Evolutionary conservation across 441 rosid genomes (phyloP).

Genomic region (Hypseocharis bilobata): DNA sequence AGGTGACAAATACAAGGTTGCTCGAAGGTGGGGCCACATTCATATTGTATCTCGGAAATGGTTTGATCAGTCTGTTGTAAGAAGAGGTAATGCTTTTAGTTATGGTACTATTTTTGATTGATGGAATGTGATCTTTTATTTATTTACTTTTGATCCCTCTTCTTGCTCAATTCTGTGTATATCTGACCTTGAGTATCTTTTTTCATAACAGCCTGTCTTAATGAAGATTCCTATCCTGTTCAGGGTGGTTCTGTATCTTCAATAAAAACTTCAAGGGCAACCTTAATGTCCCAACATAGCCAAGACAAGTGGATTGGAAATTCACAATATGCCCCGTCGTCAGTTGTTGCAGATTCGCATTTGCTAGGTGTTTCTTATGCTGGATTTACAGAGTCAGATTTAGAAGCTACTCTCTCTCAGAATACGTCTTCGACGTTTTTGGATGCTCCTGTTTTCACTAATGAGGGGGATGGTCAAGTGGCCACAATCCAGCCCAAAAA

Average conservation of each 20-base stretch:
- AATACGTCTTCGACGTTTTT: slow-evolving; percentile 44
- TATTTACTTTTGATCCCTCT: slow-evolving; percentile 3
- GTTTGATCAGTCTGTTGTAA: slow-evolving; percentile 75
- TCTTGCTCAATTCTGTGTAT: slow-evolving; percentile 16
- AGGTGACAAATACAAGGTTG: slow-evolving; percentile 93
- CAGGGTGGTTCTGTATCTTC: slow-evolving; percentile 41
- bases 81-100: slow-evolving; percentile 49
- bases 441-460: slow-evolving; percentile 36
- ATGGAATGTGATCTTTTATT: slow-evolving; percentile 12
- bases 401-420: slow-evolving; percentile 75
- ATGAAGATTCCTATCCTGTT: slow-evolving; percentile 82
- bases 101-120: slow-evolving; percentile 13
- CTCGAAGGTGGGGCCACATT: slow-evolving; percentile 82
- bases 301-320: slow-evolving; percentile 41
- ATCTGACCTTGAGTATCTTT: slow-evolving; percentile 29
- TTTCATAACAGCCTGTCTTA: slow-evolving; percentile 70
- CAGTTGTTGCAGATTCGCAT: slow-evolving; percentile 42
- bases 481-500: slow-evolving; percentile 29
- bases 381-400: slow-evolving; percentile 49
- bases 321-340: slow-evolving; percentile 32
- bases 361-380: slow-evolving; percentile 31
- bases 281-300: slow-evolving; percentile 37
- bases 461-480: slow-evolving; percentile 37
- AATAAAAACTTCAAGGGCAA: slow-evolving; percentile 33
- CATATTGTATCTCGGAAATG: slow-evolving; percentile 76